Base-by-base conservation (phyloP, 345 rosid species). In the Brassica carinata region DNA sequence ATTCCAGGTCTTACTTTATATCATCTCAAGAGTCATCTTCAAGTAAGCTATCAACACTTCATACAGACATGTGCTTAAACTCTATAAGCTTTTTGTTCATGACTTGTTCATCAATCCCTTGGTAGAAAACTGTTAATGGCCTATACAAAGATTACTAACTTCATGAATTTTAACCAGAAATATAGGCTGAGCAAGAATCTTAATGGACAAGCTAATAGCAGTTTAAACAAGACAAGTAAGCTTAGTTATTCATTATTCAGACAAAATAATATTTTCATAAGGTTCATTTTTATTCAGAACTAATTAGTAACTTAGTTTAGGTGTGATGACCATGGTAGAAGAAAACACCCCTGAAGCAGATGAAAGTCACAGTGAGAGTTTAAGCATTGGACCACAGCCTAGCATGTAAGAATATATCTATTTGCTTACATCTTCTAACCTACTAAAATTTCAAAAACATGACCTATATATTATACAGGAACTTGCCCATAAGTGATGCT, bases 21-120 rank as follows among this genome's bases (percentile, higher is more conserved):
- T 84, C 97, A 94, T 76, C 89, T 94, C 81, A 94, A 94, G 88
- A 94, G 98, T 80, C 98, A 94, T 73, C 95, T 94, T 63, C 97
- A 94, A 92, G 98, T 93, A 90, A 83, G 3, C 74, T 62, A 62
- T 67, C 43, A 43, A 64, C 69, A 18, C 67, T 29, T 67, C n/a
- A 18, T 27, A 33, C 7, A 78, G 8, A 61, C 69, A 40, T 23
- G 26, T 23, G 26, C 26, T 23, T 23, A 23, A 23, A 23, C 26
- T 23, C 26, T 23, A 23, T 23, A 23, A 23, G 26, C 26, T 23
- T 23, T 23, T 23, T 23, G 26, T 23, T 23, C 26, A 23, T 23
- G 26, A 23, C 26, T 23, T 23, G 26, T 23, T 23, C 26, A 23
- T 23, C 26, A 23, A 23, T 23, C 26, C 26, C 26, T 23, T 23